Percentiles rank a stretch among this genome's conserved stretches.
phyloP scores from a whole-genome alignment of 73 alveolate genomes.

The Symbiodinium natans region DNA sequence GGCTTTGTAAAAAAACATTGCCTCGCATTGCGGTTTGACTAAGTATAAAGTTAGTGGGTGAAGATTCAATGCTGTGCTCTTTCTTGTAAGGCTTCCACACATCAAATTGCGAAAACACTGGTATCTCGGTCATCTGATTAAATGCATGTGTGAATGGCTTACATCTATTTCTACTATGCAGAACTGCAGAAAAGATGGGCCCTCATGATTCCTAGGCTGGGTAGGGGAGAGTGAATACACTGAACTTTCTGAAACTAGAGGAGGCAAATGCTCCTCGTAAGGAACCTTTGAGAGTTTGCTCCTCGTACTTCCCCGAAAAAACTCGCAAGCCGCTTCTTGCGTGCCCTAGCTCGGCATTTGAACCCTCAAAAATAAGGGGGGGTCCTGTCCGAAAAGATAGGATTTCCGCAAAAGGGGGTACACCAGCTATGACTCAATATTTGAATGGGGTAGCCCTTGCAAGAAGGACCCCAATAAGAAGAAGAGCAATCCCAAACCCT shows the following conservation, averaged over 20 bases:
- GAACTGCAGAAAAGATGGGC: not conserved
- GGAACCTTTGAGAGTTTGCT: not conserved
- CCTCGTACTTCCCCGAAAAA: not conserved
- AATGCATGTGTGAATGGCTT: conserved; percentile 19
- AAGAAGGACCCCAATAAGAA: too few relatives aligned
- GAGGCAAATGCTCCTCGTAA: not conserved
- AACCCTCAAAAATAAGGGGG: not conserved
- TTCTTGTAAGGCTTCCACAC: not conserved
- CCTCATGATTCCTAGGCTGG: not conserved
- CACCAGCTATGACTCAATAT: too few relatives aligned
- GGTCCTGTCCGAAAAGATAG: not conserved
- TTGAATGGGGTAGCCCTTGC: too few relatives aligned
- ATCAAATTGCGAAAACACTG: not conserved
- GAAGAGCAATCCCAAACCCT: too few relatives aligned
- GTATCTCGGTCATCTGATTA: conserved; percentile 6
- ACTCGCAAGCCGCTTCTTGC: too few relatives aligned
- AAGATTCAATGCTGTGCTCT: not conserved
- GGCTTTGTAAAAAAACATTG: not conserved
- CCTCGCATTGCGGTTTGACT: not conserved
- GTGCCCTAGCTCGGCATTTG: not conserved
- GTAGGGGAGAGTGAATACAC: not conserved
- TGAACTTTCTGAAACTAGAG: not conserved
- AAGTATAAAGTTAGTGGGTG: not conserved
- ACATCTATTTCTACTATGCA: conserved; percentile 4
- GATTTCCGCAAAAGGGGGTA: too few relatives aligned